Conservation (phyloP, 495 filamentous ascomycete genomes). For the Penicillium taxi region DNA sequence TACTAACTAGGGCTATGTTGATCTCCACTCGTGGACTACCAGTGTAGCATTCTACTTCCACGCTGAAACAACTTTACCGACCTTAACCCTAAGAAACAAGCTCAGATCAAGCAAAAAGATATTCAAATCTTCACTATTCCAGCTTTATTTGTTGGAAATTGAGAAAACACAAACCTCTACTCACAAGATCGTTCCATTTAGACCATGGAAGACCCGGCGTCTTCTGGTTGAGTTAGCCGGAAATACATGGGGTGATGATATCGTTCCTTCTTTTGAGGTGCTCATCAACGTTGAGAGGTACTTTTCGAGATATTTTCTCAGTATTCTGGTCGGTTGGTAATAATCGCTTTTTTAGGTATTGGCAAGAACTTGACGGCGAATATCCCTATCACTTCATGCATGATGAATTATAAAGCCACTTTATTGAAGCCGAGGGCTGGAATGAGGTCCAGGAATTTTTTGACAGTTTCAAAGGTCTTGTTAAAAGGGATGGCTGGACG, state of each 20-base stretch:
- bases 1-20: slow-evolving; percentile 10
- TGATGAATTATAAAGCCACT: slow-evolving; percentile 22
- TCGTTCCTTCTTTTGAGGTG: slow-evolving; percentile 25
- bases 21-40: slow-evolving; percentile 23
- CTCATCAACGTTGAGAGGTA: slow-evolving; percentile 24
- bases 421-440: slow-evolving; percentile 26
- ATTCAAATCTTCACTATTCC: slow-evolving; percentile 20
- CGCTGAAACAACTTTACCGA: slow-evolving; percentile 20
- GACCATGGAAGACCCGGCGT: slow-evolving; percentile 23
- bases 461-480: slow-evolving; percentile 21
- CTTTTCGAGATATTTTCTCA: too few relatives aligned
- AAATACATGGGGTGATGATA: slow-evolving; percentile 31
- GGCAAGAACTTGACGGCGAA: background rate
- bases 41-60: slow-evolving; percentile 18
- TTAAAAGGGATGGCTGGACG: slow-evolving; percentile 34
- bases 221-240: slow-evolving; percentile 18
- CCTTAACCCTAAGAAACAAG: slow-evolving; percentile 17
- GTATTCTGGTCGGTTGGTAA: too few relatives aligned
- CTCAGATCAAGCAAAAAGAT: slow-evolving; percentile 20
- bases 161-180: slow-evolving; percentile 12
- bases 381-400: slow-evolving; percentile 24
- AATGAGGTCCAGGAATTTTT: slow-evolving; percentile 32
- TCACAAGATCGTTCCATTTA: slow-evolving; percentile 17
- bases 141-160: slow-evolving; percentile 22
- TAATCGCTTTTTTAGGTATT: too few relatives aligned